These are phyloP conservation scores for Primulina eburnea DNA, from an alignment of 257 asterid species.

Conservation along the genomic window DNA sequence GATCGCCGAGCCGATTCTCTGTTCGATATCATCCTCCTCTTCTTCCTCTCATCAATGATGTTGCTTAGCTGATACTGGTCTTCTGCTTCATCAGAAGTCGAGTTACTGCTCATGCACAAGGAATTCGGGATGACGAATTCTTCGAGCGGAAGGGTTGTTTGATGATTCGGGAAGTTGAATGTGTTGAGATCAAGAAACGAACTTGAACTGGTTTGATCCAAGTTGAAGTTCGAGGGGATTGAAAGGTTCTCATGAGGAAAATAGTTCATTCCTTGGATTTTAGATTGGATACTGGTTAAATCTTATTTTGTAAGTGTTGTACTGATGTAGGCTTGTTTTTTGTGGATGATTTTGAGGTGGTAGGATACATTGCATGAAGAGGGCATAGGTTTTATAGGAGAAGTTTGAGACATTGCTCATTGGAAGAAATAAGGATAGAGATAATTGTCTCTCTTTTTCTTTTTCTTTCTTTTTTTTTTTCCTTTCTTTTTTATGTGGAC, in stretches of 20 bases:
- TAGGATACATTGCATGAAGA: conserved; percentile 36
- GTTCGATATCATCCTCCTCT: conserved; percentile 58
- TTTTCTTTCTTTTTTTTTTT: too few relatives aligned
- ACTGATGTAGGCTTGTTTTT: conserved; percentile 1
- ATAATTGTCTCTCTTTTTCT: too few relatives aligned
- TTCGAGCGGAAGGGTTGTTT: conserved; percentile 1
- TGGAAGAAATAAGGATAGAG: too few relatives aligned
- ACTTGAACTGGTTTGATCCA: conserved; percentile 12
- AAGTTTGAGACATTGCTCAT: conserved; percentile 2
- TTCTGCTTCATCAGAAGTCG: conserved; percentile 57
- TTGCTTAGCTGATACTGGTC: conserved; percentile 25
- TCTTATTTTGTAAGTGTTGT: not conserved
- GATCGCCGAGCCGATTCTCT: conserved; percentile 65
- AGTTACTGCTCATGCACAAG: conserved; percentile 34
- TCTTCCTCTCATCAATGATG: conserved; percentile 39
- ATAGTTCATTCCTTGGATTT: conserved; percentile 22
- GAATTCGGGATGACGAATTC: conserved; percentile 20
- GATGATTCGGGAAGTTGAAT: conserved; percentile 27
- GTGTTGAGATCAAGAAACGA: conserved; percentile 14
- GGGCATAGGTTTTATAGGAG: conserved; percentile 47
- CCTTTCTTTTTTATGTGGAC: not conserved
- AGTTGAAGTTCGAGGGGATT: conserved; percentile 15
- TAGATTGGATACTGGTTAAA: conserved; percentile 25
- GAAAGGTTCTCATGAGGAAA: conserved; percentile 19
- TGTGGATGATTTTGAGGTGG: conserved; percentile 21